phyloP scores from a whole-genome alignment of 192 early-diverging fungal species.

The Dimargaris cristalligena region DNA sequence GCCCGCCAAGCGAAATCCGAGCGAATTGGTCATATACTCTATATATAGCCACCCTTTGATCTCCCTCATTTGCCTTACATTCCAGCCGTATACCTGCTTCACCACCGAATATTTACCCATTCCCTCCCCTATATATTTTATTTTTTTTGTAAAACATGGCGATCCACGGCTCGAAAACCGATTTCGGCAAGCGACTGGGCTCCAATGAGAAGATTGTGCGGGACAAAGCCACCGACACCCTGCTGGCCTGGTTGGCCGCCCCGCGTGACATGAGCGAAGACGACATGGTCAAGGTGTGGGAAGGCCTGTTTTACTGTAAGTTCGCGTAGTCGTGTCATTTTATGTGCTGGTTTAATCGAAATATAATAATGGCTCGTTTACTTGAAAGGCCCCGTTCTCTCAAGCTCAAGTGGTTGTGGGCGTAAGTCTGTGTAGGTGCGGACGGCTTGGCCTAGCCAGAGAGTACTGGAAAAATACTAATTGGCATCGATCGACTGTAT shows the following conservation, averaged over 20 bases:
- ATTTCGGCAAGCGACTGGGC: slow-evolving; percentile 48
- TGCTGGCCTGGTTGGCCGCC: slow-evolving; percentile 34
- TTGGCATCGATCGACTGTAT: neutral
- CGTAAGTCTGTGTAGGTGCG: neutral
- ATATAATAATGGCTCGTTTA: slow-evolving; percentile 9
- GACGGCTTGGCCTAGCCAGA: no score
- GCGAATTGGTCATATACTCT: neutral
- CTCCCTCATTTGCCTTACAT: neutral
- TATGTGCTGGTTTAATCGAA: slow-evolving; percentile 84
- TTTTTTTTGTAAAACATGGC: neutral
- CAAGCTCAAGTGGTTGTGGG: neutral
- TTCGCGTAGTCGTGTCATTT: slow-evolving; percentile 57
- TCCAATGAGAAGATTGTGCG: slow-evolving; percentile 56
- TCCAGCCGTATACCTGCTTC: neutral
- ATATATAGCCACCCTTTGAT: neutral
- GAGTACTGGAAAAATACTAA: no score
- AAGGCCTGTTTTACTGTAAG: slow-evolving; percentile 84
- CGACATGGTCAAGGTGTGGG: slow-evolving; percentile 75
- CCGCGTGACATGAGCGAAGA: slow-evolving; percentile 34
- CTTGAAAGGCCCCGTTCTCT: no score
- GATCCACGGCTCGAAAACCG: slow-evolving; percentile 8
- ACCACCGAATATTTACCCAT: neutral
- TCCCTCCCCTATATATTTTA: neutral
- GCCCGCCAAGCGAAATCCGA: neutral
- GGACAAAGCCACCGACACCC: slow-evolving; percentile 48